A percentile compares a stretch with the other conserved stretches of the same genome.
phyloP scores from a whole-genome alignment of 208 protist species.

The Acanthamoeba castellanii region DNA sequence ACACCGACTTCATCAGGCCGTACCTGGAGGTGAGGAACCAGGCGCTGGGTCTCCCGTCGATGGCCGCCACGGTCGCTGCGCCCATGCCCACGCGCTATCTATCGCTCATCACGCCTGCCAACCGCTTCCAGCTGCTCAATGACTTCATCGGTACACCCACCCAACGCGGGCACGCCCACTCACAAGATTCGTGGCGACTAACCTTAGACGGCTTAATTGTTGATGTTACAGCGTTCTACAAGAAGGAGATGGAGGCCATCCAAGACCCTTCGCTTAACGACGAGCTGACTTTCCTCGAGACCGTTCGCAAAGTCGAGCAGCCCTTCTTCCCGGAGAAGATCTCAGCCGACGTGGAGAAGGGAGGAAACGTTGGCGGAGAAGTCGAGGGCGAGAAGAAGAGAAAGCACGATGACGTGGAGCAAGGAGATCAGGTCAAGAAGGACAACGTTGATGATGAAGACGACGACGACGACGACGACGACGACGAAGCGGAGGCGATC shows the following conservation, averaged over 20 bases:
- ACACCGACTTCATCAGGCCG: slow-evolving; percentile 66
- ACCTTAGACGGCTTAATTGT: background rate
- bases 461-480: background rate
- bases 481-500: background rate
- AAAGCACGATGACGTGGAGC: background rate
- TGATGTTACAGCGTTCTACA: background rate
- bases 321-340: slow-evolving; percentile 17
- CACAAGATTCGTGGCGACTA: background rate
- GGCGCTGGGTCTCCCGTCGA: slow-evolving; percentile 15
- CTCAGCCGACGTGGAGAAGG: background rate
- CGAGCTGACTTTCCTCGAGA: slow-evolving; percentile 55
- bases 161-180: too few relatives aligned
- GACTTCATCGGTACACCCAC: slow-evolving; percentile 70
- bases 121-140: slow-evolving; percentile 46
- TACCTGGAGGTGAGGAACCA: slow-evolving; percentile 57
- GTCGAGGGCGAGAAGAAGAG: background rate
- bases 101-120: slow-evolving; percentile 28
- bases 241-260: slow-evolving; percentile 65
- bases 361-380: background rate
- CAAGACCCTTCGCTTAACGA: slow-evolving; percentile 40
- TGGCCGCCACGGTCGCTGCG: background rate
- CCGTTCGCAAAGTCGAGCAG: slow-evolving; percentile 10
- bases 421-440: slow-evolving; percentile 40
- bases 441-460: background rate
- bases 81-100: slow-evolving; percentile 66